Percentiles rank a stretch among this genome's conserved stretches.
phyloP scores from a whole-genome alignment of 352 stramenopile species.

The Globisporangium perplexum region DNA sequence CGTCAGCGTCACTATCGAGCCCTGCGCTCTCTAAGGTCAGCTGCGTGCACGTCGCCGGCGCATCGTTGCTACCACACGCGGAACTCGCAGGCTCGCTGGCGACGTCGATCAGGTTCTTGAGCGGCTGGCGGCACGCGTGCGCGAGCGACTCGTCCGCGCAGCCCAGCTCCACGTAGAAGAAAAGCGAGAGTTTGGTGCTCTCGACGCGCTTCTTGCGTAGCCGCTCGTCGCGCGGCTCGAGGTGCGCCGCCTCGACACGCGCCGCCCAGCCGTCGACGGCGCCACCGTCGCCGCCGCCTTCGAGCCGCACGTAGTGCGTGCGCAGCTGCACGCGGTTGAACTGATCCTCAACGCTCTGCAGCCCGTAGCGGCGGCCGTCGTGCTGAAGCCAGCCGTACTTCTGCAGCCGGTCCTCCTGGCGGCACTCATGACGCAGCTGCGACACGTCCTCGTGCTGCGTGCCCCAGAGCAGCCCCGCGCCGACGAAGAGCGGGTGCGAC shows the following conservation, averaged over 20 bases:
- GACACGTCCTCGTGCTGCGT: conserved; percentile 64
- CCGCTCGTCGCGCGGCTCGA: conserved; percentile 40
- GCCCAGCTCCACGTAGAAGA: conserved; percentile 74
- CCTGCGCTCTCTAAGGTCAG: conserved; percentile 40
- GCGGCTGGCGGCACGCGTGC: conserved; percentile 37
- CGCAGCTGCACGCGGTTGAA: conserved; percentile 61
- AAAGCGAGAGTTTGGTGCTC: conserved; percentile 65
- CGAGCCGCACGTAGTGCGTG: conserved; percentile 53
- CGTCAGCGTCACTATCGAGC: conserved; percentile 2
- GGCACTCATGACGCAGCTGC: conserved; percentile 68
- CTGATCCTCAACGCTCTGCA: conserved; percentile 66
- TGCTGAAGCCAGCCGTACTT: conserved; percentile 81
- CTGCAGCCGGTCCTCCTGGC: conserved; percentile 70
- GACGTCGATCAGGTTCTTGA: conserved; percentile 51
- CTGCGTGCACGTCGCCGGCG: conserved; percentile 24
- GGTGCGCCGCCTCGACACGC: conserved; percentile 29
- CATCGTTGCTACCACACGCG: conserved; percentile 11
- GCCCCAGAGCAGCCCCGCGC: conserved; percentile 66
- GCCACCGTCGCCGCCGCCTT: too few species aligned
- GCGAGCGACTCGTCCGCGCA: conserved; percentile 62
- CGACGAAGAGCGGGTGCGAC: conserved; percentile 54
- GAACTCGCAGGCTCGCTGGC: conserved; percentile 22
- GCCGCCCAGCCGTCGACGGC: conserved; percentile 42
- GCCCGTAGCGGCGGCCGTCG: conserved; percentile 53
- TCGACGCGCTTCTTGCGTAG: conserved; percentile 27